phyloP scores from a whole-genome alignment of 2,329 filamentous ascomycete genomes.

The Alternaria panax region DNA sequence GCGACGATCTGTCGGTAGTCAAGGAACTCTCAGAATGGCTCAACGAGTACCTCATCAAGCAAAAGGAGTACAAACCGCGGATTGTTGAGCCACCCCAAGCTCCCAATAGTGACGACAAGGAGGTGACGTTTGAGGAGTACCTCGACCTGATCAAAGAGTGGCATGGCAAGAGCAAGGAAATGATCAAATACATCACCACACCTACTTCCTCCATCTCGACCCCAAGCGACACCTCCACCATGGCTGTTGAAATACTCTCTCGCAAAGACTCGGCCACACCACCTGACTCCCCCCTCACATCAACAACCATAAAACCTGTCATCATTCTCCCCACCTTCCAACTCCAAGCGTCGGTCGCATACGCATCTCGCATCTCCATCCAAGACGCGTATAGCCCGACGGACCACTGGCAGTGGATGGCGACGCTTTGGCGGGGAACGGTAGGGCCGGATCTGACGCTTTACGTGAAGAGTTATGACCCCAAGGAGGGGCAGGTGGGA shows the following conservation, averaged over 20 bases:
- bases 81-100: conserved; percentile 59
- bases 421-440: conserved; percentile 88
- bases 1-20: conserved; percentile 70
- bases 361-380: conserved; percentile 76
- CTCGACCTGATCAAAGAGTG: conserved; percentile 73
- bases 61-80: conserved; percentile 60
- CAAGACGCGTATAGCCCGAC: conserved; percentile 77
- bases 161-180: conserved; percentile 77
- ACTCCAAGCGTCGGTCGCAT: conserved; percentile 77
- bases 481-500: conserved; percentile 34
- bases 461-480: conserved; percentile 61
- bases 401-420: conserved; percentile 99
- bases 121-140: conserved; percentile 61
- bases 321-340: conserved; percentile 82
- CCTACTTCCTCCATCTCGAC: conserved; percentile 12
- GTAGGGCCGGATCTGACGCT: conserved; percentile 82
- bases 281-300: conserved; percentile 10
- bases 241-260: conserved; percentile 5
- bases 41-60: conserved; percentile 59
- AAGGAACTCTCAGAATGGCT: conserved; percentile 71
- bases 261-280: conserved; percentile 31
- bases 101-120: conserved; percentile 46
- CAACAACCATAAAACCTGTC: conserved; percentile 63
- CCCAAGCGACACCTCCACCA: conserved; percentile 14
- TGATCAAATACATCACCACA: conserved; percentile 64